These are phyloP conservation scores for Tetradesmus lagerheimii DNA, from an alignment of 139 green algal genomes.

Conservation along the genomic window DNA sequence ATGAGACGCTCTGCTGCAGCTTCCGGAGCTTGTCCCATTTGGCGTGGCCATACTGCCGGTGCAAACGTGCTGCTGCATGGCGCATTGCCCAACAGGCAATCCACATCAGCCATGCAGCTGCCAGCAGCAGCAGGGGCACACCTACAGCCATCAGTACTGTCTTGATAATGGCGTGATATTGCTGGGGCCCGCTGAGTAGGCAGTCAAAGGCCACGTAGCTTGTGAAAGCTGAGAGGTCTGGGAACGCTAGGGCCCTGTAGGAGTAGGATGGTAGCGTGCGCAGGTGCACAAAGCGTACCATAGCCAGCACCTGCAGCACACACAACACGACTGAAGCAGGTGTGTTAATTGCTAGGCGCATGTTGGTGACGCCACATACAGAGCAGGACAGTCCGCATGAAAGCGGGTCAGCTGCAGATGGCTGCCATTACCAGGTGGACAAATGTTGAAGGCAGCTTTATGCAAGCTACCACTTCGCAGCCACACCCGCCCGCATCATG, in stretches of 20 bases:
- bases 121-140: background rate
- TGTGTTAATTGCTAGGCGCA: too few relatives aligned
- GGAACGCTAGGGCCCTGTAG: background rate
- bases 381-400: too few relatives aligned
- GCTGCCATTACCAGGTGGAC: too few relatives aligned
- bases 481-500: too few relatives aligned
- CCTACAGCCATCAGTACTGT: background rate
- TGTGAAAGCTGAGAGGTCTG: conserved; percentile 14
- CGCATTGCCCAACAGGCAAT: background rate
- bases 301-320: background rate
- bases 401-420: too few relatives aligned
- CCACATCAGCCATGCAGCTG: background rate
- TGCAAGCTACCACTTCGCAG: too few relatives aligned
- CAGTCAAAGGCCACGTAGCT: conserved; percentile 4
- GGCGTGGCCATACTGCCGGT: background rate
- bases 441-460: too few relatives aligned
- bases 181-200: background rate
- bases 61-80: background rate
- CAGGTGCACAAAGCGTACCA: background rate
- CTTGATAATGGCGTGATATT: background rate
- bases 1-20: background rate
- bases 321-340: too few relatives aligned
- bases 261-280: background rate
- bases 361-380: too few relatives aligned
- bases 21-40: background rate